Evolutionary conservation across 2,329 filamentous ascomycete genomes (phyloP), one percentile per base, ranked within the genome.

Genomic region (Dothideomycetes sp.): DNA sequence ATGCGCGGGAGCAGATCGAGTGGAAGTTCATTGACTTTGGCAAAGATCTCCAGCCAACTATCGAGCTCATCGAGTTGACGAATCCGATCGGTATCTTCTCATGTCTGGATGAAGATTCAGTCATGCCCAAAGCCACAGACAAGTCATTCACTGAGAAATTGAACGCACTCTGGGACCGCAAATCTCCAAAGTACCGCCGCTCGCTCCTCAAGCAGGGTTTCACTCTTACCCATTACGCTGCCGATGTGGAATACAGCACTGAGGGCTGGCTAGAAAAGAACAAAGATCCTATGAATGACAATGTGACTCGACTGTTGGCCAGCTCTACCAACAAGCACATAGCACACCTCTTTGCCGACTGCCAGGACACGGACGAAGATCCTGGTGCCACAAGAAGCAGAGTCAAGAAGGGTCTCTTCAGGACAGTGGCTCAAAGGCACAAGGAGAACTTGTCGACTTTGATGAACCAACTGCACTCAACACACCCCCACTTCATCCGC

Each of bases 11-110:
- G 59, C 85, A 95, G 61, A 98, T 98, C 51, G 91, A 98, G 64
- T 98, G 91, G 91, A 87, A 96, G 57, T 98, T 98, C 59, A 98
- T 98, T 57, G 91, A 98, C 62, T 98, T 98, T 58, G 91, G 91
- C 13, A 87, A 88, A 47, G 91, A 98, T 56, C 70, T 98, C 18
- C 93, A 98, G 59, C 91, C 91, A 0, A 98, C 91, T 0, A 98
- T 98, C 52, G 91, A 98, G 54, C 71, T 98, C 31, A 98, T 98
- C 48, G 91, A 98, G 62, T 63, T 98, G 23, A 76, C 91, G 0
- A 98, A 98, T 52, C 91, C 91, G 0, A 98, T 98, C 43, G 93
- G 91, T 68, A 94, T 98, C 53, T 98, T 98, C 62, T 96, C 91
- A 0, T 98, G 93, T 56, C 71, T 98, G 12, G 91, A 98, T 51